phyloP scores from a whole-genome alignment of 768 basidiomycete species.

The Arthromyces matolae region DNA sequence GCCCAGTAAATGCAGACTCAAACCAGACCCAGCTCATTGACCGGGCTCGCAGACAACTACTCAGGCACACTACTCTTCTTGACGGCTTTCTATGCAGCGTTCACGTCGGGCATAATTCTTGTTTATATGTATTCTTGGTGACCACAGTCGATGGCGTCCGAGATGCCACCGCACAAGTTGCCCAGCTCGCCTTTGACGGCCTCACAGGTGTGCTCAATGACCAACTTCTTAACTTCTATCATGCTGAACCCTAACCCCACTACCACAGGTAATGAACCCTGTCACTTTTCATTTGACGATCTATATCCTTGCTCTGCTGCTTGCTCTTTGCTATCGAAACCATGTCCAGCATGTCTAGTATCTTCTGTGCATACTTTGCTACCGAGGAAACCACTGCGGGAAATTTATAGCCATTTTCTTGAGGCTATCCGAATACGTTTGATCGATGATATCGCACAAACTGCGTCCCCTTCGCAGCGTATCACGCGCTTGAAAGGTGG shows the following conservation, averaged over 20 bases:
- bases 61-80: constrained; percentile 34
- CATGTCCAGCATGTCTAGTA: constrained; percentile 37
- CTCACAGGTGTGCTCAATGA: constrained; percentile 44
- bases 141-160: constrained; percentile 31
- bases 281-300: constrained; percentile 43
- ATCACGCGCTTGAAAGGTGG: constrained; percentile 56
- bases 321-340: constrained; percentile 36
- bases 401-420: constrained; percentile 49
- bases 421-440: constrained; percentile 56
- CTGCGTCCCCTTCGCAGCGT: constrained; percentile 32
- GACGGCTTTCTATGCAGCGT: constrained; percentile 52
- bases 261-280: constrained; percentile 37
- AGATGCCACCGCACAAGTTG: constrained; percentile 29
- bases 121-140: constrained; percentile 59
- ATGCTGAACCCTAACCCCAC: constrained; percentile 22
- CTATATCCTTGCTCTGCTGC: constrained; percentile 53
- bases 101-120: constrained; percentile 39
- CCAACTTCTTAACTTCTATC: not conserved
- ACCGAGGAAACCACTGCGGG: constrained; percentile 43
- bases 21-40: constrained; percentile 45
- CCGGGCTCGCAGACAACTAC: constrained; percentile 46
- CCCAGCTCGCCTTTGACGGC: constrained; percentile 42
- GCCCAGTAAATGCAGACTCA: constrained; percentile 17
- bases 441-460: constrained; percentile 50
- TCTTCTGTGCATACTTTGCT: constrained; percentile 21